phyloP scores from a whole-genome alignment of 2,329 filamentous ascomycete genomes.

The Cladosporium sp. region DNA sequence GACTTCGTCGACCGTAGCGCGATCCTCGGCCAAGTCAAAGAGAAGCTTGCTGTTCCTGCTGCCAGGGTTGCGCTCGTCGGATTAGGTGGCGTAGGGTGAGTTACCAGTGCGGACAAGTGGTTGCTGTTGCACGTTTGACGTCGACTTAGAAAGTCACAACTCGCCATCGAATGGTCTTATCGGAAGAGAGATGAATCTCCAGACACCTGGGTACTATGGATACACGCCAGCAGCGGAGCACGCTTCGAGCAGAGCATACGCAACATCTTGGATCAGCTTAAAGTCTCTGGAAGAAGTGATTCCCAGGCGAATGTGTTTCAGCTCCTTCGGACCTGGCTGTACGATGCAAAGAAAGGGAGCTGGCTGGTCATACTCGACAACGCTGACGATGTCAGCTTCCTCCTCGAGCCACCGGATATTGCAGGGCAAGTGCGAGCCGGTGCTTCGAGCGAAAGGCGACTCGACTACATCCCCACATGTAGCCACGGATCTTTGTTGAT shows the following conservation, averaged over 20 bases:
- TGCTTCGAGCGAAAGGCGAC: neutral
- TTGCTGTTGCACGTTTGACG: neutral
- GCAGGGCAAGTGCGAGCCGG: neutral
- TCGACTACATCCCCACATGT: neutral
- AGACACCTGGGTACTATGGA: constrained; percentile 23
- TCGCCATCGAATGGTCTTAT: constrained; percentile 23
- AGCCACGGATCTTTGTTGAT: neutral
- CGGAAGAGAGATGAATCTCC: constrained; percentile 12
- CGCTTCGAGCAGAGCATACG: constrained; percentile 20
- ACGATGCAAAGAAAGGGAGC: constrained; percentile 8
- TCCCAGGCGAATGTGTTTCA: constrained; percentile 18
- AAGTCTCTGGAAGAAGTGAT: constrained; percentile 15
- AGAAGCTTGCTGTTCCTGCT: constrained; percentile 14
- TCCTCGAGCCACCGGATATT: neutral
- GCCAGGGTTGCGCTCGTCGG: constrained; percentile 19
- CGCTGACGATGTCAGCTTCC: neutral
- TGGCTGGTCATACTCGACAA: constrained; percentile 7
- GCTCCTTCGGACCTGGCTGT: constrained; percentile 21
- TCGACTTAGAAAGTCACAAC: constrained; percentile 23
- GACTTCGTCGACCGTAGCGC: constrained; percentile 19
- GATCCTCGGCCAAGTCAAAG: constrained; percentile 12
- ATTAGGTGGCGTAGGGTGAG: constrained; percentile 24
- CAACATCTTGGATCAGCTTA: constrained; percentile 12
- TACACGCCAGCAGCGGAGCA: constrained; percentile 21
- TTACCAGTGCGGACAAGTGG: neutral